Evolutionary conservation across 805 yeast genomes (phyloP), one percentile per base, ranked within the genome.

Genomic region (Yamadazyma olivae): DNA sequence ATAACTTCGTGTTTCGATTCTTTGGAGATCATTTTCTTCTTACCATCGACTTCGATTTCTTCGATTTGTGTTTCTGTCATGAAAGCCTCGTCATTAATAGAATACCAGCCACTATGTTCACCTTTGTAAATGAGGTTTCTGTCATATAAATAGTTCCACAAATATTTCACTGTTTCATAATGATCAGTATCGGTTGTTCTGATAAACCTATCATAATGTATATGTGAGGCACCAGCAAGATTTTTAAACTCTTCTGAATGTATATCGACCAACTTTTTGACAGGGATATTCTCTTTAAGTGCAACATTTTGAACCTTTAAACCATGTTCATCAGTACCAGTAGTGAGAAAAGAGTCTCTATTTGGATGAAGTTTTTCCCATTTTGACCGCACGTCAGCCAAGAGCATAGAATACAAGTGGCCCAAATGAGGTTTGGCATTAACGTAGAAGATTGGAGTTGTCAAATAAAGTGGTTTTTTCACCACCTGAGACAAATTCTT

Each of bases 251-350:
- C 79, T 3, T 61, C 53, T 1, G 87, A 75, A 3, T 87, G 72
- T 10, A 60, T 60, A 53, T 91, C 95, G 16, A 89, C 95, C 49
- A 90, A 83, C 29, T 57, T 53, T 50, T 81, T 72, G 1, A 96
- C 70, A 1, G 63, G 61, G n/a, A 57, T 54, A 0, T 70, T 69
- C 5, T 53, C 51, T 9, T 68, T 71, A 39, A 66, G 67, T 0
- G 96, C 95, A 0, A 95, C 97, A n/a, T 75, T 69, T 49, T 87
- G 95, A 20, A 91, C 91, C 64, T 93, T 93, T 36, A 89, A 62
- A 0, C 99, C 99, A 57, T 93, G 99, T 59, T 93, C 99, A 57
- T 93, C 99, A 0, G 97, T 90, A 0, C 99, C 99, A 0, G 98
- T 93, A 5, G 86, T 75, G 51, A 90, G 74, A 41, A 64, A 74